A percentile compares a stretch with the other conserved stretches of the same genome.
These are phyloP conservation scores for Inga laurina DNA, from an alignment of 306 rosid genomes.

Conservation along the genomic window DNA sequence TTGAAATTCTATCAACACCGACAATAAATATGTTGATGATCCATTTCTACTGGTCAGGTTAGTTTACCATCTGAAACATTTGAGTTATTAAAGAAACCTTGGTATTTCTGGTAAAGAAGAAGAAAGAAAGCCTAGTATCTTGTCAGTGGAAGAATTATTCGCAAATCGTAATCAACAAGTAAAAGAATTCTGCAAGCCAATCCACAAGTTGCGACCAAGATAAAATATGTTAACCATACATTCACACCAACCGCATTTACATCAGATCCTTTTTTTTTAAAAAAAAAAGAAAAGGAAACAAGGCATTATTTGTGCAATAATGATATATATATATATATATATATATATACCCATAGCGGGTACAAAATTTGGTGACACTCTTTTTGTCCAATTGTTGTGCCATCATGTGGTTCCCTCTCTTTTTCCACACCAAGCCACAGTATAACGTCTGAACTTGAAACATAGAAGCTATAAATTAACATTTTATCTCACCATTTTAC, in stretches of 20 bases:
- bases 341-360: not conserved
- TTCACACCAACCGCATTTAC: not conserved
- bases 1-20: not conserved
- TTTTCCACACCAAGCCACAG: not conserved
- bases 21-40: not conserved
- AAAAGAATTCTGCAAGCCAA: constrained; percentile 4
- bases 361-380: constrained; percentile 5
- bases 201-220: not conserved
- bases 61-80: not conserved
- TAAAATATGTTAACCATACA: not conserved
- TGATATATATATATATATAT: no score
- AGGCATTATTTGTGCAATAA: constrained; percentile 9
- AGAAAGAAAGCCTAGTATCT: not conserved
- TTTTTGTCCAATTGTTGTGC: not conserved
- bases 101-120: not conserved
- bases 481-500: constrained; percentile 14
- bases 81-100: not conserved
- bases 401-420: not conserved
- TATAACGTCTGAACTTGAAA: not conserved
- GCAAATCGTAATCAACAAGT: no score
- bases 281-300: not conserved
- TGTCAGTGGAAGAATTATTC: not conserved
- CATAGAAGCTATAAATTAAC: constrained; percentile 10
- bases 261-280: not conserved
- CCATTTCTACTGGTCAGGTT: not conserved